Evolutionary conservation across 2,329 filamentous ascomycete genomes (phyloP), one percentile per base, ranked within the genome.

Genomic region (Ophiocordyceps sinensis): DNA sequence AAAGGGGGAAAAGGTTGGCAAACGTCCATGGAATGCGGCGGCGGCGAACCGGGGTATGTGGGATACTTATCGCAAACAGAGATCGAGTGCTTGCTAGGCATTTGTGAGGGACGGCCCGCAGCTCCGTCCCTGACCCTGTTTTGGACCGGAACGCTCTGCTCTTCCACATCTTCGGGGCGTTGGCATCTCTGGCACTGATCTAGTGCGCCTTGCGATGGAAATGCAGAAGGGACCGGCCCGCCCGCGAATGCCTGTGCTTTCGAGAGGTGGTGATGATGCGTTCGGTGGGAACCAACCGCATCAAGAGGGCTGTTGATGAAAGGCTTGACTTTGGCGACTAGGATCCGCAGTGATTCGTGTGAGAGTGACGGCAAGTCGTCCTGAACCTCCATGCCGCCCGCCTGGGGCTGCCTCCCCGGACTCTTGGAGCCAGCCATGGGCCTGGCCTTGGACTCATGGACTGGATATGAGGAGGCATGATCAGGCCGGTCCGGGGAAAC

Each of bases 191-290:
- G 31, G 23, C 41, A 45, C 13, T 39, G 23, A 28, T 35, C 37
- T 19, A 41, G 35, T 5, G 28, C 28, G 23, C 13, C n/a, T 14
- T 38, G 29, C 11, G 15, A 36, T 28, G 37, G 39, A n/a, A 45
- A 15, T 5, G 28, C 41, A 23, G 39, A 45, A 30, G 39, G 41
- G 3, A 15, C 26, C 5, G 28, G 31, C 26, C 37, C 13, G 5
- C 38, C 17, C 17, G 39, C n/a, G 14, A 43, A 26, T n/a, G 41
- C 10, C 12, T 42, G 41, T n/a, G 37, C 45, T 28, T 45, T 40
- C 38, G 46, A 32, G 39, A 37, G 10, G 39, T 50, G 47, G 40
- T 48, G 48, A 38, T 48, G 46, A 41, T 48, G 40, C 6, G 37
- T 38, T 13, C 40, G 34, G 13, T 42, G 45, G 10, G 44, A 39